Conservation (phyloP, 805 yeast species). For the Candida ponderosae region DNA sequence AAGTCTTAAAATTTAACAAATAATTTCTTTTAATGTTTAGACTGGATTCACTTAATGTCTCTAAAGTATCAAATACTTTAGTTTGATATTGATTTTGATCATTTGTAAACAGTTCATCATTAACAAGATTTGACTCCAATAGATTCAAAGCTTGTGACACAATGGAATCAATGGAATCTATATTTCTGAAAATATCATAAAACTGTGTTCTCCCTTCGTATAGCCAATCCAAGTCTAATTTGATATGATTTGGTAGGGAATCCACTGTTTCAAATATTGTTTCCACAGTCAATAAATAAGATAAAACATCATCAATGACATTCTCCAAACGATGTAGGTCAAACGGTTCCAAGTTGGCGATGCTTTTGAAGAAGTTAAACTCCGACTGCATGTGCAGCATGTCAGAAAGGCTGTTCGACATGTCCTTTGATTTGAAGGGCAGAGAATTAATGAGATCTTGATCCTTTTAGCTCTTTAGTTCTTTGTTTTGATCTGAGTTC, state of each 20-base stretch:
- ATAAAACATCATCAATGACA: conserved; percentile 14
- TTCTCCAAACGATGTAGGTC: conserved; percentile 11
- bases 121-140: conserved; percentile 23
- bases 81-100: conserved; percentile 21
- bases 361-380: conserved; percentile 18
- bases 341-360: conserved; percentile 18
- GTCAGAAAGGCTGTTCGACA: conserved; percentile 12
- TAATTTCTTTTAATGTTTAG: conserved; percentile 18
- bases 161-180: conserved; percentile 27
- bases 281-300: conserved; percentile 11
- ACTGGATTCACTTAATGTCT: conserved; percentile 22
- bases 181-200: conserved; percentile 20
- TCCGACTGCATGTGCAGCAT: conserved; percentile 13
- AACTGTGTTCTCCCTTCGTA: conserved; percentile 25
- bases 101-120: conserved; percentile 9
- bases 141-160: conserved; percentile 26
- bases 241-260: background rate
- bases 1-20: conserved; percentile 21
- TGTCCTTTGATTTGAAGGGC: too few relatives aligned
- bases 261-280: conserved; percentile 7
- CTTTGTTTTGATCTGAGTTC: too few relatives aligned
- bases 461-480: too few relatives aligned
- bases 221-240: conserved; percentile 21
- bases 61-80: conserved; percentile 20
- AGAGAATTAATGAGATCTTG: too few relatives aligned